Evolutionary conservation across 768 basidiomycete species (phyloP).

Genomic region (Suillus weaverae): DNA sequence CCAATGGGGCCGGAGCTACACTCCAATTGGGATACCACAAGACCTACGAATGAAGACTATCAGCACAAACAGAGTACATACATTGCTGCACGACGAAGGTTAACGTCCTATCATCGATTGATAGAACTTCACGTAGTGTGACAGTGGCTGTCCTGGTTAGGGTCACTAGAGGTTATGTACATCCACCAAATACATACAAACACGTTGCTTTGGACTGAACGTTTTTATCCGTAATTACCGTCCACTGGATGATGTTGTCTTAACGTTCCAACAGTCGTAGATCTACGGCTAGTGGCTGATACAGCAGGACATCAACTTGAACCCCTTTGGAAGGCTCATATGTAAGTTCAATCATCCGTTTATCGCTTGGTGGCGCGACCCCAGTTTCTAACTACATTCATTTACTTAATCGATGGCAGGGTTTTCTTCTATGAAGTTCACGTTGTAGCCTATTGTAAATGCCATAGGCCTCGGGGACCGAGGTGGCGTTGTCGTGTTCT

Average conservation of each 20-base stretch:
- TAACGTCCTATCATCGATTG: too few relatives aligned
- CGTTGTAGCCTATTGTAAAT: not conserved
- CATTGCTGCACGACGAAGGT: too few relatives aligned
- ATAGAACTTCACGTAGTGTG: too few relatives aligned
- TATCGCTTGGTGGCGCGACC: not conserved
- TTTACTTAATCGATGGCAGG: not conserved
- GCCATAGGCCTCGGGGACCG: not conserved
- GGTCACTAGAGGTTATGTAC: too few relatives aligned
- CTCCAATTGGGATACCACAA: too few relatives aligned
- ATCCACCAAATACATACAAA: too few relatives aligned
- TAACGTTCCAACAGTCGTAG: not conserved
- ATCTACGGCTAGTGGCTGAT: not conserved
- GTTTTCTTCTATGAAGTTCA: not conserved
- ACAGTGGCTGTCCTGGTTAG: too few relatives aligned
- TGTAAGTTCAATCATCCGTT: not conserved
- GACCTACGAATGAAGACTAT: too few relatives aligned
- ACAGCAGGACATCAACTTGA: not conserved
- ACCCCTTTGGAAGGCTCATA: not conserved
- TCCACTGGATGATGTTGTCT: not conserved
- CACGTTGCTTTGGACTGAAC: too few relatives aligned
- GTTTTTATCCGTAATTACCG: not conserved
- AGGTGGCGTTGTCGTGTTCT: not conserved
- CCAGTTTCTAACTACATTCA: too few relatives aligned
- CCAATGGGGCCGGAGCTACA: too few relatives aligned
- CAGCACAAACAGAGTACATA: too few relatives aligned